Conservation (phyloP, 805 yeast species). For the Debaryomyces prosopidis region DNA sequence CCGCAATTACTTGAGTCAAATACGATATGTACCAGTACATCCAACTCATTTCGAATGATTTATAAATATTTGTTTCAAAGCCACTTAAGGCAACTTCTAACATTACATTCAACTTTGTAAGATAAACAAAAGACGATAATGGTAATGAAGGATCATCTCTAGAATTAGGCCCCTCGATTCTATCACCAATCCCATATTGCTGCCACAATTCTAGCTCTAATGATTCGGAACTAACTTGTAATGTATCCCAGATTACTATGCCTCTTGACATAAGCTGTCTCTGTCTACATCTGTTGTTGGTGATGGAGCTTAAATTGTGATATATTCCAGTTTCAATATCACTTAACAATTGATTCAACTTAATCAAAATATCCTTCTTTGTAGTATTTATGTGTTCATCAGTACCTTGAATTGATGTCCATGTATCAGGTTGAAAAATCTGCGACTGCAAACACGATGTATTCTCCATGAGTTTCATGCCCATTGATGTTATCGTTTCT, state of each 20-base stretch:
- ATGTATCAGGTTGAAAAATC: slow-evolving; percentile 23
- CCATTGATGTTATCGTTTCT: slow-evolving; percentile 16
- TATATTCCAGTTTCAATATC: slow-evolving; percentile 49
- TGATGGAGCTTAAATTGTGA: slow-evolving; percentile 28
- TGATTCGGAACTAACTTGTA: slow-evolving; percentile 73
- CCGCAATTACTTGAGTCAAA: slow-evolving; percentile 39
- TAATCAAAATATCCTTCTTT: slow-evolving; percentile 7
- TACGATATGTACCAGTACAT: slow-evolving; percentile 70
- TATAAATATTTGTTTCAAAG: slow-evolving; percentile 72
- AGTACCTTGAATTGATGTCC: slow-evolving; percentile 19
- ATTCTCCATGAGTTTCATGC: slow-evolving; percentile 41
- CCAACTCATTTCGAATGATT: slow-evolving; percentile 63
- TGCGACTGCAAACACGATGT: slow-evolving; percentile 39
- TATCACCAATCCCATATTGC: slow-evolving; percentile 39
- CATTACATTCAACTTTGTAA: slow-evolving; percentile 70
- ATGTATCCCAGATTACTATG: slow-evolving; percentile 68
- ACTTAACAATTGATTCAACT: slow-evolving; percentile 31
- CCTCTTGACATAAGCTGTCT: slow-evolving; percentile 67
- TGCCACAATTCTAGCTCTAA: slow-evolving; percentile 51
- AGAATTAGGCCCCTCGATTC: slow-evolving; percentile 29
- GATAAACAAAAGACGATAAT: slow-evolving; percentile 67
- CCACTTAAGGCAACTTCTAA: slow-evolving; percentile 70
- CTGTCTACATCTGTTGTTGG: slow-evolving; percentile 75
- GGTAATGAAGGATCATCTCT: slow-evolving; percentile 55
- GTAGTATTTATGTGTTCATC: slow-evolving; percentile 4